Conservation (phyloP, 495 filamentous ascomycete genomes). For the Extremus antarcticus region DNA sequence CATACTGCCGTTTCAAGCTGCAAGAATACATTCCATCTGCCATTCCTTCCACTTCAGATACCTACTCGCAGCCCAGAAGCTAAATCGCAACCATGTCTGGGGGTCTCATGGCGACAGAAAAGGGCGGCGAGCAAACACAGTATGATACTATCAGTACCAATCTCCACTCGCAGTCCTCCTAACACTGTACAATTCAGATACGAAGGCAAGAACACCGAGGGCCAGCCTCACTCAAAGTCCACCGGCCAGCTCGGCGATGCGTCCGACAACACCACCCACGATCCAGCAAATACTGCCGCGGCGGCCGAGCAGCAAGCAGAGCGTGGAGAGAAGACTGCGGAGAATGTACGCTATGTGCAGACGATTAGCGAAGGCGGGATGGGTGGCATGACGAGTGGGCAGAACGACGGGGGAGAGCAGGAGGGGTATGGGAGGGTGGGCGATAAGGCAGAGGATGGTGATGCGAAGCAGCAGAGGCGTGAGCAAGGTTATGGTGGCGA, state of each 20-base stretch:
- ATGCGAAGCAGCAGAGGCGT: slow-evolving; percentile 37
- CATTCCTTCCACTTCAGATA: no score
- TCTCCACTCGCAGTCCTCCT: neutral
- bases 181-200: slow-evolving; percentile 40
- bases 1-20: slow-evolving; percentile 13
- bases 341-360: slow-evolving; percentile 33
- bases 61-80: no score
- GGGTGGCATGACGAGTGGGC: slow-evolving; percentile 32
- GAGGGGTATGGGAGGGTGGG: slow-evolving; percentile 15
- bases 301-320: neutral
- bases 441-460: slow-evolving; percentile 21
- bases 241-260: slow-evolving; percentile 46
- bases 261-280: slow-evolving; percentile 24
- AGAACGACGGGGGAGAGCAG: slow-evolving; percentile 13
- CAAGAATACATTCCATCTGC: no score
- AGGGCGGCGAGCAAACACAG: slow-evolving; percentile 55
- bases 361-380: slow-evolving; percentile 42
- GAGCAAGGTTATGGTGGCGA: slow-evolving; percentile 48
- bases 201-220: slow-evolving; percentile 44
- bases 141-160: no score
- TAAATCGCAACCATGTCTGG: slow-evolving; percentile 25
- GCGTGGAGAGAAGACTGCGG: neutral
- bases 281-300: slow-evolving; percentile 35
- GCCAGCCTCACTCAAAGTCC: slow-evolving; percentile 40
- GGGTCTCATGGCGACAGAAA: slow-evolving; percentile 48